A percentile compares a stretch with the other conserved stretches of the same genome.
phyloP scores from a whole-genome alignment of 345 rosid species.

The Salix udensis region DNA sequence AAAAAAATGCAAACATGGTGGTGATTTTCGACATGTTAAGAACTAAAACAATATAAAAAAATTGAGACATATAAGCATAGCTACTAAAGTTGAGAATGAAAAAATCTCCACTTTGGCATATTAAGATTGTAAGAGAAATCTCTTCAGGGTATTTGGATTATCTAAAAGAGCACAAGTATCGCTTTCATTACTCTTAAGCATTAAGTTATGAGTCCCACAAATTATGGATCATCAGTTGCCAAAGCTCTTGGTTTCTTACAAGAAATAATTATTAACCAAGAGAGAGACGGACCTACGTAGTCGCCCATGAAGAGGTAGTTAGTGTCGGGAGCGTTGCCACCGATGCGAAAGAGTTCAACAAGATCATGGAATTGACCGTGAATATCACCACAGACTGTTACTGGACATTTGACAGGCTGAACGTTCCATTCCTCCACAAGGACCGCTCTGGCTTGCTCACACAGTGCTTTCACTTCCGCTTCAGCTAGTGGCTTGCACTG shows the following conservation, averaged over 20 bases:
- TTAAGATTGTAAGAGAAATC: background rate
- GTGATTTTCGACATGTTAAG: background rate
- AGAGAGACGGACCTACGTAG: conserved; percentile 38
- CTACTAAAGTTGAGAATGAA: background rate
- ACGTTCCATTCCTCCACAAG: conserved; percentile 57
- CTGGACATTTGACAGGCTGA: conserved; percentile 51
- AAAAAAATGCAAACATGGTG: background rate
- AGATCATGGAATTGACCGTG: conserved; percentile 59
- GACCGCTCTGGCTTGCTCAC: conserved; percentile 45
- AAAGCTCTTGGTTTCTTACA: background rate
- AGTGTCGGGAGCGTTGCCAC: conserved; percentile 50
- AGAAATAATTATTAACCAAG: background rate
- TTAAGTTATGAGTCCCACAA: background rate
- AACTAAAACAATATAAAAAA: background rate
- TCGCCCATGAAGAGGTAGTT: conserved; percentile 60
- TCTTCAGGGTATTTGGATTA: background rate
- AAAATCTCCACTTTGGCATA: background rate
- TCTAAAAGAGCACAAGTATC: background rate
- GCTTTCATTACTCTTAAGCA: background rate
- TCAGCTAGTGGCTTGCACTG: conserved; percentile 33
- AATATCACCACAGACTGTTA: conserved; percentile 53
- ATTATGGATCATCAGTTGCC: background rate
- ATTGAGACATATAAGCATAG: background rate
- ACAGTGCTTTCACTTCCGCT: conserved; percentile 36
- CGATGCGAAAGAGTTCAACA: conserved; percentile 51